Base-by-base conservation (phyloP, 2,329 filamentous ascomycete genomes). In the Pseudocercospora macadamiae region DNA sequence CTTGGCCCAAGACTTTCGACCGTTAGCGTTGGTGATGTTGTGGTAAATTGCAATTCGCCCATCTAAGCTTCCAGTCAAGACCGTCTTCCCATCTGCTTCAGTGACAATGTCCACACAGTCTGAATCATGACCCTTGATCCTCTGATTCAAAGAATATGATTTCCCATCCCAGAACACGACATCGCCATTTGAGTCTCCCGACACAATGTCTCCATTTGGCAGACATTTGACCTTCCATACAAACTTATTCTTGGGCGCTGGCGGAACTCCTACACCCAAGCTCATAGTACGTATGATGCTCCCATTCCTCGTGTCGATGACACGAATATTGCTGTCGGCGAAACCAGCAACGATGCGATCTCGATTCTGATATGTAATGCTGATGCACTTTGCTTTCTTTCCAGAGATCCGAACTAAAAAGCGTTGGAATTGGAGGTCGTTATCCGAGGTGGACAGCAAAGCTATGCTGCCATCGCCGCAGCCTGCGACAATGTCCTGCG, bases 161-260 rank as follows among this genome's bases (percentile, higher is more conserved):
- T 90, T 93, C 56, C 91, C 91, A 72, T 96, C 91, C 89, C 93
- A 99, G 71, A 97, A 90, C 65, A 91, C 88, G 37, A 99, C 83
- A 72, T 97, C 92, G 28, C 95, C 95, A 4, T 92, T 93, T 2
- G 95, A 97, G 73, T 99, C 95, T 51, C 91, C 95, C 1, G 93
- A 96, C 10, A 97, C 88, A 62, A 99, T 95, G 66, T 95, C 91
- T 51, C 92, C 93, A 69, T 90, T 89, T 8, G 89, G 85, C 28
- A 97, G 81, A 70, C 89, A 91, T 75, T 92, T 96, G 62, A 99
- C 89, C 53, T 91, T 89, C 95, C 95, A 99, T 12, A 96, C 89
- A 51, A 97, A 86, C 57, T 93, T 88, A 65, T 96, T 89, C 75
- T 90, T 93, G 16, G 89, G 86, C 5, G 90, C 90, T 44, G 89